These are phyloP conservation scores for Metschnikowia colocasiae DNA, from an alignment of 805 yeast genomes.

Conservation along the genomic window DNA sequence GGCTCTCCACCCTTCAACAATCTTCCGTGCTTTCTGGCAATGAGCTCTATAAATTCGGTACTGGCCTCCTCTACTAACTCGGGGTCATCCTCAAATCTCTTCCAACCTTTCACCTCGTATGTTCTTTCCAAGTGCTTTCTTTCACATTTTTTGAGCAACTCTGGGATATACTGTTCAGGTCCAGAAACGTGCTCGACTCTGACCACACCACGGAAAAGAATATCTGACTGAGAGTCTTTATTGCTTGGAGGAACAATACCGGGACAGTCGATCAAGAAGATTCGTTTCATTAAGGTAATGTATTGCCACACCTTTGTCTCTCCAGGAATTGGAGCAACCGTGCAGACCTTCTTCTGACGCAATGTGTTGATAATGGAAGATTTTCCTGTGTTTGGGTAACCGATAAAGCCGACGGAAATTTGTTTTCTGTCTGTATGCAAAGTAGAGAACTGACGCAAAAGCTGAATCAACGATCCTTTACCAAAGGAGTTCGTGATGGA, in stretches of 20 bases:
- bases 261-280: conserved; percentile 95
- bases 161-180: conserved; percentile 95
- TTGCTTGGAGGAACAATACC: conserved; percentile 97
- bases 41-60: conserved; percentile 75
- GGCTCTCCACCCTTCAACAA: conserved; percentile 97
- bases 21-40: conserved; percentile 92
- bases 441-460: conserved; percentile 87
- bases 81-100: conserved; percentile 38
- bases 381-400: conserved; percentile 98
- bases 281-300: conserved; percentile 93
- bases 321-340: conserved; percentile 98
- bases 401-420: conserved; percentile 94
- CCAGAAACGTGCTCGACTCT: conserved; percentile 96
- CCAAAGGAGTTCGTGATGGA: conserved; percentile 97
- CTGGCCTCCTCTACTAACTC: conserved; percentile 47
- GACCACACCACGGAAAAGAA: conserved; percentile 93
- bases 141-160: conserved; percentile 78
- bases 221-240: conserved; percentile 87
- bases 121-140: conserved; percentile 90
- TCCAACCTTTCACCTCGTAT: conserved; percentile 91
- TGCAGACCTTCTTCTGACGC: conserved; percentile 92
- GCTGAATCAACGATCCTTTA: conserved; percentile 91
- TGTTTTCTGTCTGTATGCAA: conserved; percentile 91
- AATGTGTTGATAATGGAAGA: conserved; percentile 92
- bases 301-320: conserved; percentile 99